Percentiles rank a stretch among this genome's conserved stretches.
Evolutionary conservation across 192 early-diverging fungal species (phyloP).

Genomic region (Backusella parvicylindrica): DNA sequence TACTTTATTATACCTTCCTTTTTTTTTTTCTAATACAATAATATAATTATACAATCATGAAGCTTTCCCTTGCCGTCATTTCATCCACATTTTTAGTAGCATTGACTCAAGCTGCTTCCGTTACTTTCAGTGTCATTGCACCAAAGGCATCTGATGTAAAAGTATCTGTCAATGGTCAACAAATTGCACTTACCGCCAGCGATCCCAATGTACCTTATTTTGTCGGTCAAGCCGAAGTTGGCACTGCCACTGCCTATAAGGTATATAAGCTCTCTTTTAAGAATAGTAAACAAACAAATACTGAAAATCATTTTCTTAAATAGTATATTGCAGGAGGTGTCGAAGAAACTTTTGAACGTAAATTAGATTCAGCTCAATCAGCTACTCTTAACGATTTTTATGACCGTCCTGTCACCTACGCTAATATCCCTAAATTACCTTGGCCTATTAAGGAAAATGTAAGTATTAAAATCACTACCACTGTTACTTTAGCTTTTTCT

Average conservation of each 20-base stretch:
- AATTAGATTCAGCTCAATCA: slow-evolving; percentile 17
- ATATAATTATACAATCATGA: slow-evolving; percentile 12
- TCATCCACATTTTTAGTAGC: slow-evolving; percentile 13
- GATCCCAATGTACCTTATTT: slow-evolving; percentile 39
- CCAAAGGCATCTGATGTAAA: slow-evolving; percentile 36
- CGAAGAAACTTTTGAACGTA: slow-evolving; percentile 40
- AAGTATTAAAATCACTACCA: background rate
- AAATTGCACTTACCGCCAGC: slow-evolving; percentile 21
- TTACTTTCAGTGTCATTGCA: slow-evolving; percentile 41
- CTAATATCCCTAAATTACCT: slow-evolving; percentile 39
- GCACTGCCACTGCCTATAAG: slow-evolving; percentile 33
- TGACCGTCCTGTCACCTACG: slow-evolving; percentile 40
- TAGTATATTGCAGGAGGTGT: slow-evolving; percentile 35
- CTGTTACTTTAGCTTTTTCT: background rate
- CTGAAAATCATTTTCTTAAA: background rate
- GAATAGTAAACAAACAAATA: background rate
- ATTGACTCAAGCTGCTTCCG: slow-evolving; percentile 28
- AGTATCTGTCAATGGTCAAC: slow-evolving; percentile 36
- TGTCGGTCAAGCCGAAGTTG: slow-evolving; percentile 31
- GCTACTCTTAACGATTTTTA: slow-evolving; percentile 41
- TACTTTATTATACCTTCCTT: background rate
- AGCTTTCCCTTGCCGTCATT: slow-evolving; percentile 6
- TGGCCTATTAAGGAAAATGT: slow-evolving; percentile 33
- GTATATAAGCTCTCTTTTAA: slow-evolving; percentile 14
- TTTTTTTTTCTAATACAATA: background rate